phyloP scores from a whole-genome alignment of 805 yeast species.

The Huiozyma sinensis region DNA sequence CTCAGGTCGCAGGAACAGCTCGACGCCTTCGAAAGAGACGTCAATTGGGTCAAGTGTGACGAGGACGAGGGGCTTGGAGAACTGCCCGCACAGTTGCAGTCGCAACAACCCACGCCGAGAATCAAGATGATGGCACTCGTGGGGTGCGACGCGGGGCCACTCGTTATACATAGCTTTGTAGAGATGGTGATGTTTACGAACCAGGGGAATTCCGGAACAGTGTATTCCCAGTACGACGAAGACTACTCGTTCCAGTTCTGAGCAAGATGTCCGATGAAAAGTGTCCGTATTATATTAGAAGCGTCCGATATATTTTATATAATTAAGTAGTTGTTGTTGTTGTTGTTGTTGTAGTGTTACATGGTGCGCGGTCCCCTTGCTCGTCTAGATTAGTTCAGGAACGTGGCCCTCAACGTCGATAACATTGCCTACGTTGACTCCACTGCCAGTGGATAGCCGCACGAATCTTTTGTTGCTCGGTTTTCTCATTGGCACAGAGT shows the following conservation, averaged over 20 bases:
- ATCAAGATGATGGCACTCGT: constrained; percentile 29
- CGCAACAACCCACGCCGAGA: constrained; percentile 7
- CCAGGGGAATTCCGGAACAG: no score
- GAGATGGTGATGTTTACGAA: constrained; percentile 11
- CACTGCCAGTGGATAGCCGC: constrained; percentile 27
- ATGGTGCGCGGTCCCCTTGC: not conserved
- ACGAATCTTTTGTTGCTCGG: constrained; percentile 31
- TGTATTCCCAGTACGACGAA: no score
- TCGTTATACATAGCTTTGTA: constrained; percentile 32
- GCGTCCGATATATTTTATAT: no score
- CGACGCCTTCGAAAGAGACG: constrained; percentile 19
- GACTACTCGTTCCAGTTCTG: not conserved
- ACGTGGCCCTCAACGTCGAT: constrained; percentile 25
- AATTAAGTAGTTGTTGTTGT: constrained; percentile 5
- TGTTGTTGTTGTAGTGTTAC: constrained; percentile 4
- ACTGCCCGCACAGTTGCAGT: constrained; percentile 5
- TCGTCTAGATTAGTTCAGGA: constrained; percentile 20
- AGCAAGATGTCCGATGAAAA: no score
- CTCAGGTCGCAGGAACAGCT: constrained; percentile 9
- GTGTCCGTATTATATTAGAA: no score
- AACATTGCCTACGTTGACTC: constrained; percentile 25
- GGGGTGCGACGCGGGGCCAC: constrained; percentile 32
- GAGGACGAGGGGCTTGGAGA: constrained; percentile 12
- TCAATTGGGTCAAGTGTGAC: constrained; percentile 22
- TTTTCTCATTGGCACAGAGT: constrained; percentile 13